Percentiles rank a stretch among this genome's conserved stretches.
These are phyloP conservation scores for Tetracladium maxilliforme DNA, from an alignment of 2,329 filamentous ascomycete genomes.

Conservation along the genomic window DNA sequence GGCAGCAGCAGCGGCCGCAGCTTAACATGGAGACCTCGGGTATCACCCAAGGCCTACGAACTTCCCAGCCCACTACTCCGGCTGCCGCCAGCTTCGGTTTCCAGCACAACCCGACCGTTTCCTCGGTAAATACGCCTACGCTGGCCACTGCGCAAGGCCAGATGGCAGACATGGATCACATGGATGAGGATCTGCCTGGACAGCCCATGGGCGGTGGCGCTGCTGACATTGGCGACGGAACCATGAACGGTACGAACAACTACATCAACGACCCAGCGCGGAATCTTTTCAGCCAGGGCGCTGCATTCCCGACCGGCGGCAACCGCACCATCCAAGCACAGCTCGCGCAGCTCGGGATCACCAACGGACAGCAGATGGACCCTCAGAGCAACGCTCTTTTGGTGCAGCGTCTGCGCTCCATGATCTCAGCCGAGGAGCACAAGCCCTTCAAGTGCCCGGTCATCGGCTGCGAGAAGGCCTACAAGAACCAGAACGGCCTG, in stretches of 20 bases:
- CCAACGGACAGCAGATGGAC: too few relatives aligned
- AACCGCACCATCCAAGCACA: too few relatives aligned
- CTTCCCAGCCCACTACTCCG: constrained; percentile 76
- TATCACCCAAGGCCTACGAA: constrained; percentile 61
- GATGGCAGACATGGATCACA: too few relatives aligned
- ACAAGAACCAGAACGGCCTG: constrained; percentile 97
- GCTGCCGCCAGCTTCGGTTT: constrained; percentile 63
- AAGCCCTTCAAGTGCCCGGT: constrained; percentile 97
- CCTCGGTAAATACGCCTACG: constrained; percentile 90
- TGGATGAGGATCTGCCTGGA: too few relatives aligned
- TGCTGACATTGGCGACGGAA: too few relatives aligned
- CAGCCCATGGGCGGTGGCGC: constrained; percentile 27
- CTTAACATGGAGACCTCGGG: constrained; percentile 64
- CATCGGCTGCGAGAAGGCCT: constrained; percentile 96
- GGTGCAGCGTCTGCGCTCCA: constrained; percentile 25
- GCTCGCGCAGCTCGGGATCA: too few relatives aligned
- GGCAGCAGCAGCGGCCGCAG: constrained; percentile 51
- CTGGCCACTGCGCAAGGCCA: constrained; percentile 26
- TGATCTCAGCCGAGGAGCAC: constrained; percentile 70
- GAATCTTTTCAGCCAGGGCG: too few relatives aligned
- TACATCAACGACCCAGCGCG: too few relatives aligned
- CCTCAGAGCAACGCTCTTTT: constrained; percentile 18
- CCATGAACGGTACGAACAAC: too few relatives aligned
- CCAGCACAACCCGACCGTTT: constrained; percentile 90
- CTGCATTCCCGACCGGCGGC: too few relatives aligned